Percentiles rank a stretch among this genome's conserved stretches.
phyloP scores from a whole-genome alignment of 495 filamentous ascomycete species.

The Aspergillus sclerotiicarbonarius region DNA sequence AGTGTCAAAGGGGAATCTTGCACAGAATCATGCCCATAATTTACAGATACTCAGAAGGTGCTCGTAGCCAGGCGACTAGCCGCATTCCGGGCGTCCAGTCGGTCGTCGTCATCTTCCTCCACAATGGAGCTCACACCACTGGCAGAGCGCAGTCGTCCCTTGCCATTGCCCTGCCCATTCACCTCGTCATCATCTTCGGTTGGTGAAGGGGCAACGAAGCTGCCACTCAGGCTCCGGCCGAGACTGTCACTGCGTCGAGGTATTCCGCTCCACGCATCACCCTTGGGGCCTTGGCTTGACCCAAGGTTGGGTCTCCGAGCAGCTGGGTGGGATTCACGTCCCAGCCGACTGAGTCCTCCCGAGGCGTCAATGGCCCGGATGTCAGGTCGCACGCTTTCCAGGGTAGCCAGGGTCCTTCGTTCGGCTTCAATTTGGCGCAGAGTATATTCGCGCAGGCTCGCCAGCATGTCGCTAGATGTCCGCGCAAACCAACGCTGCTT shows the following conservation, averaged over 20 bases:
- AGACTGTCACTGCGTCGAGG: slow-evolving; percentile 76
- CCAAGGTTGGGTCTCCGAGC: slow-evolving; percentile 71
- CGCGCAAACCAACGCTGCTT: slow-evolving; percentile 88
- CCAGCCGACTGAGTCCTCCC: slow-evolving; percentile 83
- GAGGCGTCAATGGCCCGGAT: slow-evolving; percentile 88
- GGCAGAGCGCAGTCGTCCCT: slow-evolving; percentile 58
- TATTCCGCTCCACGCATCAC: slow-evolving; percentile 96
- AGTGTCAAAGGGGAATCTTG: slow-evolving; percentile 24
- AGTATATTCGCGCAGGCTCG: slow-evolving; percentile 85
- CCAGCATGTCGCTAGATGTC: slow-evolving; percentile 75
- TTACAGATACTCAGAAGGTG: slow-evolving; percentile 65
- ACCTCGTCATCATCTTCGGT: slow-evolving; percentile 41
- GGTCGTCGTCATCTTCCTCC: slow-evolving; percentile 90
- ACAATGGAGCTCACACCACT: slow-evolving; percentile 59
- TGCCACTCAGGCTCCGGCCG: slow-evolving; percentile 73
- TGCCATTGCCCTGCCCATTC: slow-evolving; percentile 34
- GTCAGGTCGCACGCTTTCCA: slow-evolving; percentile 89
- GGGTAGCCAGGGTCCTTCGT: slow-evolving; percentile 82
- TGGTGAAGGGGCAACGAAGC: slow-evolving; percentile 46
- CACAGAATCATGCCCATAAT: slow-evolving; percentile 26
- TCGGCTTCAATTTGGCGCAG: slow-evolving; percentile 95
- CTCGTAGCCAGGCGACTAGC: slow-evolving; percentile 90
- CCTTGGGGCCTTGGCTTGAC: slow-evolving; percentile 88
- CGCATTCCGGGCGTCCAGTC: slow-evolving; percentile 92
- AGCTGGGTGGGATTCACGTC: slow-evolving; percentile 80